These are phyloP conservation scores for Aspergillus aculeatinus DNA, from an alignment of 2,329 filamentous ascomycete species.

Conservation along the genomic window DNA sequence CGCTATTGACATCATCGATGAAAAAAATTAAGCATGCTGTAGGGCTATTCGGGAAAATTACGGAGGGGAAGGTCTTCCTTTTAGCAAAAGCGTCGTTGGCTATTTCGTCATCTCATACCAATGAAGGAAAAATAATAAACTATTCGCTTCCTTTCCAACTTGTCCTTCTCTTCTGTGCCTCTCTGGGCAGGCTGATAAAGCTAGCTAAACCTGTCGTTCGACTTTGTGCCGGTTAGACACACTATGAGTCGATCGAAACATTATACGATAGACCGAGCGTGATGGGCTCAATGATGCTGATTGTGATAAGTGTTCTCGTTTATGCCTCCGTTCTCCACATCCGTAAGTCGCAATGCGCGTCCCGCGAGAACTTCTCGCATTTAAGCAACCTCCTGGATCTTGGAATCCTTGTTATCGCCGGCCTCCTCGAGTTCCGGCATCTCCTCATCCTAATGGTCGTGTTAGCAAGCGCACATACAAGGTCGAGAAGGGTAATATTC, in stretches of 20 bases:
- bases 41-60: neutral
- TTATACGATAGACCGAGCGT: neutral
- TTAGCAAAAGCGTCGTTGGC: neutral
- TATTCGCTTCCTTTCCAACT: neutral
- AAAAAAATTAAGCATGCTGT: neutral
- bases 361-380: neutral
- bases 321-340: neutral
- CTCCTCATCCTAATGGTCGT: slow-evolving; percentile 62
- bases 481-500: neutral
- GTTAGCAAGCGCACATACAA: slow-evolving; percentile 4
- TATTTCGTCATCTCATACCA: slow-evolving; percentile 9
- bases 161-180: neutral
- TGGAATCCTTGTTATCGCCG: slow-evolving; percentile 42
- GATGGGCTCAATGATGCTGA: neutral
- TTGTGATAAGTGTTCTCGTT: slow-evolving; percentile 10
- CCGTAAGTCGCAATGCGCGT: neutral
- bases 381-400: slow-evolving; percentile 41
- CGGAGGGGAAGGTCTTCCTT: neutral
- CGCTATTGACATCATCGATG: neutral
- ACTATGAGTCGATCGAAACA: neutral
- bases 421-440: slow-evolving; percentile 69
- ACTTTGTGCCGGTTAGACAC: slow-evolving; percentile 1
- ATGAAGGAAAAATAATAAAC: neutral
- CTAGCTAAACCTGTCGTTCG: neutral
- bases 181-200: neutral